Conservation (phyloP, 2,329 filamentous ascomycete species). For the Xylaria digitata region DNA sequence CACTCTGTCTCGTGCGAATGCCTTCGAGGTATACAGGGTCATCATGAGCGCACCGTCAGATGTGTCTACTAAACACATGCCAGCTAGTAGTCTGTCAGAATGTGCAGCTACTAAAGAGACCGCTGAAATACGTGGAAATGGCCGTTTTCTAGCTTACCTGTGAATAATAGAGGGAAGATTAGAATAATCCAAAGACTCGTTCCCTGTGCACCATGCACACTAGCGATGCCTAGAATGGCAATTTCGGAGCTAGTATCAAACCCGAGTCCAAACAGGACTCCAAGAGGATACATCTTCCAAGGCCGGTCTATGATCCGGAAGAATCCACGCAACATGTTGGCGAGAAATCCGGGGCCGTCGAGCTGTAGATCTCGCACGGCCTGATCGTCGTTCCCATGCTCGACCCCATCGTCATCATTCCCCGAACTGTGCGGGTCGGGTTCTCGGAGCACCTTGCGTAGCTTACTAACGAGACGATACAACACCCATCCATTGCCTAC, state of each 20-base stretch:
- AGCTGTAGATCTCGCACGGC: constrained; percentile 70
- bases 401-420: constrained; percentile 43
- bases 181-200: constrained; percentile 95
- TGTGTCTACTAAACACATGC: constrained; percentile 95
- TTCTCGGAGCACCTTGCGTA: constrained; percentile 69
- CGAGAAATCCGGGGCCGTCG: constrained; percentile 81
- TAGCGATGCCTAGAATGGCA: constrained; percentile 88
- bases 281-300: constrained; percentile 75
- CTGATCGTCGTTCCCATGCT: constrained; percentile 24
- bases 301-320: constrained; percentile 80
- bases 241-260: constrained; percentile 98
- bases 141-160: constrained; percentile 63
- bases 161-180: constrained; percentile 91
- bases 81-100: constrained; percentile 63
- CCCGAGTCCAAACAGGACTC: constrained; percentile 88
- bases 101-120: not conserved
- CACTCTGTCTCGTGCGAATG: constrained; percentile 82
- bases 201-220: constrained; percentile 84
- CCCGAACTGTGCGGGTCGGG: constrained; percentile 50
- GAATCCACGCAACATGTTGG: constrained; percentile 75
- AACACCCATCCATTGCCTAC: constrained; percentile 88
- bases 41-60: constrained; percentile 96
- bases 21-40: constrained; percentile 85
- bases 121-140: not conserved
- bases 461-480: constrained; percentile 76